These are phyloP conservation scores for Citrus maxima DNA, from an alignment of 345 rosid species.

Conservation along the genomic window DNA sequence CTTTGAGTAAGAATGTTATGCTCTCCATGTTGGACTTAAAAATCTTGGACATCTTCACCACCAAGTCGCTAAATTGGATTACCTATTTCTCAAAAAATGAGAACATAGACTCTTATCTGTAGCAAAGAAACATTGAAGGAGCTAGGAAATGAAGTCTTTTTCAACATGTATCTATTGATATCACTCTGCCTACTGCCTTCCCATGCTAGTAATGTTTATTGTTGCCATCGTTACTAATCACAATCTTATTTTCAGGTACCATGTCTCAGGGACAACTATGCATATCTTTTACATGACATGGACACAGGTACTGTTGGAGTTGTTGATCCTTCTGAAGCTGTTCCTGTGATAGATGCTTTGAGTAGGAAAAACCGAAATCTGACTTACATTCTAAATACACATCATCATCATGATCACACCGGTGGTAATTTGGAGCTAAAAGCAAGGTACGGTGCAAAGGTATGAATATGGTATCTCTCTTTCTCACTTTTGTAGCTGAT, in stretches of 20 bases:
- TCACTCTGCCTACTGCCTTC: background rate
- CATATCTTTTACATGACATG: conserved; percentile 87
- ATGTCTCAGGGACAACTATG: conserved; percentile 84
- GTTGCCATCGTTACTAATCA: background rate
- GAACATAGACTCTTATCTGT: background rate
- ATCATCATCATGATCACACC: conserved; percentile 89
- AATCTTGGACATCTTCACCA: background rate
- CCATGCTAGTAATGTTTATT: background rate
- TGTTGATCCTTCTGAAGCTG: conserved; percentile 96
- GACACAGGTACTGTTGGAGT: conserved; percentile 99
- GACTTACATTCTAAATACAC: conserved; percentile 91
- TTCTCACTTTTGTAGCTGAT: background rate
- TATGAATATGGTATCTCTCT: conserved; percentile 34
- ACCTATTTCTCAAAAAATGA: background rate
- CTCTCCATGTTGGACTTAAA: background rate
- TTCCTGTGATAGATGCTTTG: conserved; percentile 81
- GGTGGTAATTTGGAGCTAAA: conserved; percentile 92
- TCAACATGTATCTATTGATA: background rate
- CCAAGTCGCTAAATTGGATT: background rate
- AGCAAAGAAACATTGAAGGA: background rate
- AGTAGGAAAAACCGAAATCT: conserved; percentile 75
- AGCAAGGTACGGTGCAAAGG: conserved; percentile 98
- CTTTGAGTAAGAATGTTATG: background rate
- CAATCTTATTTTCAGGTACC: conserved; percentile 60
- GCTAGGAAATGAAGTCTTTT: background rate